phyloP scores from a whole-genome alignment of 192 early-diverging fungal genomes.

The Piromyces sp. region DNA sequence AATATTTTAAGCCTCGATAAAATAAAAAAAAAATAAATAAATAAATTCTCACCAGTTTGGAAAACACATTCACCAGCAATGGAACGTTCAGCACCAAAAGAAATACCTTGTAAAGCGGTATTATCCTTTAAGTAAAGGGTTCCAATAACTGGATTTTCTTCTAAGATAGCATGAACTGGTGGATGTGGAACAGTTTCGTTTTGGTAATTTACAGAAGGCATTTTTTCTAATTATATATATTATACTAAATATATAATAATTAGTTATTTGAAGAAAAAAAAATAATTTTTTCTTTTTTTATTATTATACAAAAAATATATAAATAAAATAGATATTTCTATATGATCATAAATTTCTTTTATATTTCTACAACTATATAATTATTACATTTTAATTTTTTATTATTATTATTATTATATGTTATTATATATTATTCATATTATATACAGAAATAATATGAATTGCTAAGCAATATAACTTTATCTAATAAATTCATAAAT shows the following conservation, averaged over 20 bases:
- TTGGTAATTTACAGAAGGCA: not conserved
- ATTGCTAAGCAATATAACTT: too few relatives aligned
- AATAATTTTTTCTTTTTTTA: not conserved
- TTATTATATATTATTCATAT: too few relatives aligned
- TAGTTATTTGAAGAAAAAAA: not conserved
- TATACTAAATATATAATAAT: not conserved
- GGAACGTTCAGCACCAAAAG: constrained; percentile 83
- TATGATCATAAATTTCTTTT: not conserved
- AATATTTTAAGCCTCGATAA: not conserved
- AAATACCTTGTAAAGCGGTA: constrained; percentile 64
- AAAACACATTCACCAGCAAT: constrained; percentile 96
- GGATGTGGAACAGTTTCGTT: not conserved
- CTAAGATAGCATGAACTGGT: not conserved
- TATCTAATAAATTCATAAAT: too few relatives aligned
- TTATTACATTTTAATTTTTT: too few relatives aligned
- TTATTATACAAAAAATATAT: too few relatives aligned
- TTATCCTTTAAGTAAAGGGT: constrained; percentile 78
- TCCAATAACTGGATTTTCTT: constrained; percentile 25
- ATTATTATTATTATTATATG: too few relatives aligned
- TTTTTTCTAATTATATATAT: not conserved
- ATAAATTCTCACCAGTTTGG: constrained; percentile 70
- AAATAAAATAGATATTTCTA: too few relatives aligned
- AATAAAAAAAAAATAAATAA: not conserved
- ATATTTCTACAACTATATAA: too few relatives aligned
- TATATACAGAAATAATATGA: too few relatives aligned